Conservation (phyloP, 108 stramenopile genomes). For the Nitzschia sp. region DNA sequence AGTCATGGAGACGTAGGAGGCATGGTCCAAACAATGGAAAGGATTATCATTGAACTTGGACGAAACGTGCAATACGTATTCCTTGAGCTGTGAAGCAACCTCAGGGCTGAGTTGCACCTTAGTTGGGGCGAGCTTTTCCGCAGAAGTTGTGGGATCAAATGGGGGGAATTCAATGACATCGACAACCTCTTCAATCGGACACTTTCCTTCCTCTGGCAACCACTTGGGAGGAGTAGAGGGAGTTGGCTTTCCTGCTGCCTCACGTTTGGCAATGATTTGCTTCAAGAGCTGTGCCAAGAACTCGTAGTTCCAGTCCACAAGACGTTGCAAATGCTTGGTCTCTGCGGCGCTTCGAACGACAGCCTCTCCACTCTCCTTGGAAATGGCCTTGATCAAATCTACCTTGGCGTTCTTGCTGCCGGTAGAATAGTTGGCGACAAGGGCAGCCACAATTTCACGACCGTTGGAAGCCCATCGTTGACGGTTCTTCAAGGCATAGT, state of each 20-base stretch:
- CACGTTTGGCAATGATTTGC: slow-evolving; percentile 31
- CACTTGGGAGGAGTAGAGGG: neutral
- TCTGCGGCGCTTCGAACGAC: slow-evolving; percentile 2
- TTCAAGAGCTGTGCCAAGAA: slow-evolving; percentile 26
- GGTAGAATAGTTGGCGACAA: slow-evolving; percentile 19
- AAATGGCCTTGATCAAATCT: slow-evolving; percentile 19
- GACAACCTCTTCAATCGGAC: slow-evolving; percentile 10
- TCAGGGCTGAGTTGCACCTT: neutral
- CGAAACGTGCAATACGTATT: slow-evolving; percentile 46
- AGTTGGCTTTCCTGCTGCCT: slow-evolving; percentile 8
- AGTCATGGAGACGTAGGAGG: slow-evolving; percentile 54
- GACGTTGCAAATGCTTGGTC: slow-evolving; percentile 23
- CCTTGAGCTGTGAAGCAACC: slow-evolving; percentile 32
- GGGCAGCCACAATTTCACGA: slow-evolving; percentile 39
- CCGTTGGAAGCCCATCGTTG: slow-evolving; percentile 51
- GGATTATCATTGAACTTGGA: slow-evolving; percentile 44
- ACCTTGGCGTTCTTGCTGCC: slow-evolving; percentile 14
- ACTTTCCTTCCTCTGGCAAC: slow-evolving; percentile 8
- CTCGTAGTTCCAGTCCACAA: slow-evolving; percentile 43
- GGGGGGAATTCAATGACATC: slow-evolving; percentile 15
- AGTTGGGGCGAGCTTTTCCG: neutral
- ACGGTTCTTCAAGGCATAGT: slow-evolving; percentile 35
- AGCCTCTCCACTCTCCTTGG: slow-evolving; percentile 18
- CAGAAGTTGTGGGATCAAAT: slow-evolving; percentile 9
- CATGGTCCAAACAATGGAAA: slow-evolving; percentile 53